These are phyloP conservation scores for Chytridium lagenaria DNA, from an alignment of 371 early-diverging fungal species.

Conservation along the genomic window DNA sequence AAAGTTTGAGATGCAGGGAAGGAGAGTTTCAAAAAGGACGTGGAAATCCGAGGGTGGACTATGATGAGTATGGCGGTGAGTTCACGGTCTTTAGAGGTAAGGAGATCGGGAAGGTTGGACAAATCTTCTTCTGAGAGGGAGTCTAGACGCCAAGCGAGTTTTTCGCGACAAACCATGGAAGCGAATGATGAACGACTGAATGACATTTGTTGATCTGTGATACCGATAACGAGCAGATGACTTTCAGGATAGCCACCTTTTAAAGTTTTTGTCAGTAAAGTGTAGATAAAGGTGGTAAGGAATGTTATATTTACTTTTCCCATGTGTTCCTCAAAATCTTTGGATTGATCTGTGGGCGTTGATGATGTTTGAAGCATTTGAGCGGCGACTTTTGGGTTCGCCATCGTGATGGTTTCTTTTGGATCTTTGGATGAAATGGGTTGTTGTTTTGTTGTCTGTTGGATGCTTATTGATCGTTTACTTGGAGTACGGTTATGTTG, in stretches of 20 bases:
- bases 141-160: conserved; percentile 31
- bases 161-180: conserved; percentile 28
- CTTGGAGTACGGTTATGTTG: neutral
- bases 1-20: conserved; percentile 34
- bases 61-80: conserved; percentile 29
- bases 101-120: conserved; percentile 2
- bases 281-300: neutral
- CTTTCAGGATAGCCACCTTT: conserved; percentile 36
- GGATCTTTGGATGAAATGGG: neutral
- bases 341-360: neutral
- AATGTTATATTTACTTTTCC: conserved; percentile 33
- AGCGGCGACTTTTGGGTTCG: conserved; percentile 19
- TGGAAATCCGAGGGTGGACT: conserved; percentile 41
- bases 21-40: conserved; percentile 32
- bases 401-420: conserved; percentile 17
- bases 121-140: conserved; percentile 21
- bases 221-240: conserved; percentile 31
- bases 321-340: conserved; percentile 34
- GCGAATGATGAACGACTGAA: conserved; percentile 39
- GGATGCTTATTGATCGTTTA: neutral
- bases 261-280: neutral
- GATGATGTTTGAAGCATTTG: neutral
- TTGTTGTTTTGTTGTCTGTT: neutral
- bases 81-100: conserved; percentile 22
- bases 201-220: conserved; percentile 32